Percentiles rank a stretch among this genome's conserved stretches.
Conservation (phyloP, 352 stramenopile genomes). For the Globisporangium splendens region DNA sequence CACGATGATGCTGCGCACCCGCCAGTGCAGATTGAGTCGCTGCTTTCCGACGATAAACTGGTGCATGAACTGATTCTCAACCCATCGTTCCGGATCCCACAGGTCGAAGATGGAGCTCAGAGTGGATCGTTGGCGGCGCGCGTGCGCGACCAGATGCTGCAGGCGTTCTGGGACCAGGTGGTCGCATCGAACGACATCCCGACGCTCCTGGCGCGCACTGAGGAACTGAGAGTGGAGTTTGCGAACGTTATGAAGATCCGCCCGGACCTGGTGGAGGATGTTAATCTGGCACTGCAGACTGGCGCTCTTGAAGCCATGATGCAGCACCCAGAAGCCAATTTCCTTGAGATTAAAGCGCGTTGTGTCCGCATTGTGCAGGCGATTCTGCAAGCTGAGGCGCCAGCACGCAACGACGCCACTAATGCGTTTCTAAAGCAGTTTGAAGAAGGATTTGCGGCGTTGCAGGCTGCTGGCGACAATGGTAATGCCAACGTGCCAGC, state of each 20-base stretch:
- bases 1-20: constrained; percentile 2
- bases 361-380: constrained; percentile 42
- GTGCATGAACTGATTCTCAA: constrained; percentile 79
- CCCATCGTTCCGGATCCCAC: constrained; percentile 45
- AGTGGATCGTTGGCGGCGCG: constrained; percentile 28
- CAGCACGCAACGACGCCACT: constrained; percentile 44
- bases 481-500: constrained; percentile 3
- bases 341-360: constrained; percentile 28
- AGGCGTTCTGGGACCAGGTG: constrained; percentile 71
- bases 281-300: constrained; percentile 33
- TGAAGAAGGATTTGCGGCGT: constrained; percentile 17
- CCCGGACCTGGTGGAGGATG: constrained; percentile 28
- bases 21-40: constrained; percentile 28
- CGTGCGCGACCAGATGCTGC: constrained; percentile 48
- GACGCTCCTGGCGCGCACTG: constrained; percentile 39
- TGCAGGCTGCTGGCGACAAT: constrained; percentile 7
- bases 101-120: constrained; percentile 2
- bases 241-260: constrained; percentile 18
- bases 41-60: constrained; percentile 56
- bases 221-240: constrained; percentile 51
- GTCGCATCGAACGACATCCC: constrained; percentile 41
- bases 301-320: constrained; percentile 34
- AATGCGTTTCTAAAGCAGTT: constrained; percentile 31
- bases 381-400: constrained; percentile 48
- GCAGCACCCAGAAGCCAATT: constrained; percentile 24